Conservation (phyloP, 192 early-diverging fungal species). For the Entomortierella parvispora region DNA sequence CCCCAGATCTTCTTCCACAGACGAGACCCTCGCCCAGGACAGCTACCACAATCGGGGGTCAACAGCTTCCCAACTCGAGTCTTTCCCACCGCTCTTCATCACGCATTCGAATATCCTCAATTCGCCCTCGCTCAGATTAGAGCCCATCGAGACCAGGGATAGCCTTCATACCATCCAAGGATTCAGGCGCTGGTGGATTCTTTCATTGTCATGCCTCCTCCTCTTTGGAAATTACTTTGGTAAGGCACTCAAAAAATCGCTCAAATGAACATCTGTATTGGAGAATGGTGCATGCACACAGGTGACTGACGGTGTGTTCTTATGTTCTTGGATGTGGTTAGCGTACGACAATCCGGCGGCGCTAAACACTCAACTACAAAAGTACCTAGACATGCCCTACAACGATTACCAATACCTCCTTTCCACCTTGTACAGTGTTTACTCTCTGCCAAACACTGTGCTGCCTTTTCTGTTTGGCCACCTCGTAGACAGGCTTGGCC, state of each 20-base stretch:
- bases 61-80: constrained; percentile 22
- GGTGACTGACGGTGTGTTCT: neutral
- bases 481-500: constrained; percentile 64
- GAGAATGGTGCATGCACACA: too few relatives aligned
- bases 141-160: constrained; percentile 1
- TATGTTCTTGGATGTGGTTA: constrained; percentile 2
- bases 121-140: constrained; percentile 16
- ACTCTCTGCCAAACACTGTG: constrained; percentile 55
- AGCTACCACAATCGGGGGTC: neutral
- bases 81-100: constrained; percentile 30
- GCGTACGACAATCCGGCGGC: constrained; percentile 45
- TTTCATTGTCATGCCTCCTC: constrained; percentile 49
- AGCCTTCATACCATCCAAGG: neutral
- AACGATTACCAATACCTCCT: constrained; percentile 53
- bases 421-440: constrained; percentile 57
- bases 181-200: constrained; percentile 43
- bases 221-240: constrained; percentile 61
- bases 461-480: constrained; percentile 56
- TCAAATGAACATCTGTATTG: neutral
- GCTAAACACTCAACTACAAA: constrained; percentile 52
- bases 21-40: constrained; percentile 6
- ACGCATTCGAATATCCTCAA: constrained; percentile 28
- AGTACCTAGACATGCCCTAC: constrained; percentile 53
- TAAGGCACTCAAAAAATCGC: constrained; percentile 1
- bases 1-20: constrained; percentile 5